Evolutionary conservation across 192 early-diverging fungal species (phyloP).

Genomic region (Fimicolochytrium jonesii): DNA sequence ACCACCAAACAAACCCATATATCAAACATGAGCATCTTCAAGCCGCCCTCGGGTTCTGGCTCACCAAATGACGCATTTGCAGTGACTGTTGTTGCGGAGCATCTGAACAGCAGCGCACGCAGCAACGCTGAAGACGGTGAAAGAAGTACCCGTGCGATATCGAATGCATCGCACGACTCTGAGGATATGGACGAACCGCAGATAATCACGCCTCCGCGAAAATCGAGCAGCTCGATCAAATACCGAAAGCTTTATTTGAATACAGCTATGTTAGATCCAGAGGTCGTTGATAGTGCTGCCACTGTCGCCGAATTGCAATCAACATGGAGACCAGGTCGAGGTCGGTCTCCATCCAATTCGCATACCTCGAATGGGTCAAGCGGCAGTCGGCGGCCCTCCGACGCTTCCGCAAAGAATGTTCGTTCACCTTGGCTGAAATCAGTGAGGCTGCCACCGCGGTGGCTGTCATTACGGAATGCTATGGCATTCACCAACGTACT

Average conservation of each 20-base stretch:
- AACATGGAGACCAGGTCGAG: slow-evolving; percentile 13
- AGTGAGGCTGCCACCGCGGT: slow-evolving; percentile 18
- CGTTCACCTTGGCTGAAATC: slow-evolving; percentile 17
- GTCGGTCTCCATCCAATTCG: neutral
- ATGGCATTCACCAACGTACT: slow-evolving; percentile 28
- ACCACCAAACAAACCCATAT: slow-evolving; percentile 16
- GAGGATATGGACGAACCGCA: too few species aligned
- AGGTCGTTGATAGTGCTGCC: neutral
- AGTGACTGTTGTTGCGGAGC: slow-evolving; percentile 17
- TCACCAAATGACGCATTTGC: neutral
- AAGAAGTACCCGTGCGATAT: too few species aligned
- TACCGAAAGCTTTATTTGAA: neutral
- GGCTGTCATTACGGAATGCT: slow-evolving; percentile 27
- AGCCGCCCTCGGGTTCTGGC: neutral
- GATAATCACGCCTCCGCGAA: slow-evolving; percentile 7
- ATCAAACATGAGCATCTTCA: slow-evolving; percentile 22
- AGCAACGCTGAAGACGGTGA: neutral
- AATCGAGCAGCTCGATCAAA: slow-evolving; percentile 15
- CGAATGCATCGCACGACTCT: too few species aligned
- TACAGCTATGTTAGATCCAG: neutral
- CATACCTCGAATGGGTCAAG: neutral
- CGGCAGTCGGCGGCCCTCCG: neutral
- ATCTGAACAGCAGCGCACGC: neutral
- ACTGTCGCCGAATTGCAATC: neutral
- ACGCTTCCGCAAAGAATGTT: neutral